A percentile compares a stretch with the other conserved stretches of the same genome.
Conservation (phyloP, 208 protist genomes). For the Herpetomonas tarakana region DNA sequence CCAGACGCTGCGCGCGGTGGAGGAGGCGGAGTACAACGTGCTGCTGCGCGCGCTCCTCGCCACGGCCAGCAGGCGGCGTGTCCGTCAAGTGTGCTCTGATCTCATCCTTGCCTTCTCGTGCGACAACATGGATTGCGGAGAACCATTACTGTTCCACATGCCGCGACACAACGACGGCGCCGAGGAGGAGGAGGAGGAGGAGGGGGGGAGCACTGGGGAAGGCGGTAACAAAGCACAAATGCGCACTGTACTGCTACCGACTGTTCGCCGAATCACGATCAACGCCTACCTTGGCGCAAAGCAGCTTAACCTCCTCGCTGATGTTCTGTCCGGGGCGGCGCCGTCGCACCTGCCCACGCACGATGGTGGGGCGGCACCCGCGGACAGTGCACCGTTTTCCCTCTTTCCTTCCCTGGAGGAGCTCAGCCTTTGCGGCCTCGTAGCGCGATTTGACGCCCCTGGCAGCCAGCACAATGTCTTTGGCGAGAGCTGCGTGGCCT, state of each 20-base stretch:
- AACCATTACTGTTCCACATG: background rate
- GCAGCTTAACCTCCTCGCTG: slow-evolving; percentile 6
- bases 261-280: background rate
- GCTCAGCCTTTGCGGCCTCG: slow-evolving; percentile 5
- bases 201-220: background rate
- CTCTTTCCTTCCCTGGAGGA: slow-evolving; percentile 9
- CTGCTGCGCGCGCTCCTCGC: background rate
- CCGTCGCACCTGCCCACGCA: background rate
- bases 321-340: background rate
- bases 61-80: background rate
- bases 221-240: background rate
- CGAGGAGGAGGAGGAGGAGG: background rate
- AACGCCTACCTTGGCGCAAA: background rate
- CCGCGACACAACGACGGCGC: background rate
- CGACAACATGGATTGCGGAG: background rate
- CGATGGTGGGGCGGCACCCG: too few species aligned
- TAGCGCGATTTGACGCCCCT: slow-evolving; percentile 5
- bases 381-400: background rate
- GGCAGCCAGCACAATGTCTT: background rate
- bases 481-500: slow-evolving; percentile 12
- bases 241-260: background rate
- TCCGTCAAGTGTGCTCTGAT: background rate
- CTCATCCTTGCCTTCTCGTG: background rate
- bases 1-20: background rate
- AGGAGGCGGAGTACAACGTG: background rate